phyloP scores from a whole-genome alignment of 257 asterid species.

The Catharanthus roseus region DNA sequence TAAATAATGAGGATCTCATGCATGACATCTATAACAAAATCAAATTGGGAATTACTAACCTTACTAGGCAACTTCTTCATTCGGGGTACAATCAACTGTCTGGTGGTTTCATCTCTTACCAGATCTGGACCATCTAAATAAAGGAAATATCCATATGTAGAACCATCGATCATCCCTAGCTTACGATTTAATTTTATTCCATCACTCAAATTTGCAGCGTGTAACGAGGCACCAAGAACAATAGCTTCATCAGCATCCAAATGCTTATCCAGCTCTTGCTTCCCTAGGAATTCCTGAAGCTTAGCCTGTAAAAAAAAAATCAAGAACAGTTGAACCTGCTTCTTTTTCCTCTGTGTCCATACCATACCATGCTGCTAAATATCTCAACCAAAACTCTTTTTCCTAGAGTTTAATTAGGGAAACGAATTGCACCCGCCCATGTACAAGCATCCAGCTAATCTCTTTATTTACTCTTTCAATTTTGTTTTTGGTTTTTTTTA shows the following conservation, averaged over 20 bases:
- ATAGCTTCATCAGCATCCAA: conserved; percentile 97
- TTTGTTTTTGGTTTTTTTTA: neutral
- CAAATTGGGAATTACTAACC: conserved; percentile 32
- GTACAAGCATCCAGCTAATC: neutral
- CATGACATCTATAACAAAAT: neutral
- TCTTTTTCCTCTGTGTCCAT: neutral
- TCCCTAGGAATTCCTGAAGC: conserved; percentile 96
- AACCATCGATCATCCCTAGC: conserved; percentile 98
- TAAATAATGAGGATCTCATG: conserved; percentile 2
- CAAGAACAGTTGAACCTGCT: neutral
- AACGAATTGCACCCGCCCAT: neutral
- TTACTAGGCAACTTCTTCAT: conserved; percentile 94
- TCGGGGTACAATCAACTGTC: conserved; percentile 84
- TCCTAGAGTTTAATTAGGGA: neutral
- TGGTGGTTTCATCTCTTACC: conserved; percentile 67
- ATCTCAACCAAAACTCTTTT: neutral
- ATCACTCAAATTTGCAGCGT: conserved; percentile 97
- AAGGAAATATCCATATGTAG: conserved; percentile 74
- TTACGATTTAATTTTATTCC: conserved; percentile 97
- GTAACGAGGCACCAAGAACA: conserved; percentile 91
- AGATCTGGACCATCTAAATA: conserved; percentile 82
- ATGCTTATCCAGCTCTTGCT: conserved; percentile 88
- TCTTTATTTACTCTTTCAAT: neutral
- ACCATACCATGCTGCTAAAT: neutral
- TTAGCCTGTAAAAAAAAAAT: conserved; percentile 53